Evolutionary conservation across 2,329 filamentous ascomycete genomes (phyloP).

Genomic region (Tolypocladium paradoxum): DNA sequence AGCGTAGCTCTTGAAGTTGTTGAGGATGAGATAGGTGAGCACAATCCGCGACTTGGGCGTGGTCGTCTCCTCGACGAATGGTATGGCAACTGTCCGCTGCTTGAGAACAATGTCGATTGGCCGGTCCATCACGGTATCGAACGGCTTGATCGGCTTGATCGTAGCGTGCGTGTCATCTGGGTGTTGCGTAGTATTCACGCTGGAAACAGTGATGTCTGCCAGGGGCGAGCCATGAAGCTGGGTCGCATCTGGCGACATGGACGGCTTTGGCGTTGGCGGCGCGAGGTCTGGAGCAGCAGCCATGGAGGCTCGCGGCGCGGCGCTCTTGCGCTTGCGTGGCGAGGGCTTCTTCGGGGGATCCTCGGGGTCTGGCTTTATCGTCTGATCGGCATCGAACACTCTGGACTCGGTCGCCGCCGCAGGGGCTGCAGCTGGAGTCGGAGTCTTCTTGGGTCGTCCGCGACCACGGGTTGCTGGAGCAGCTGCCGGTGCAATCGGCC

Average conservation of each 20-base stretch:
- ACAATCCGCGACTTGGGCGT: slow-evolving; percentile 80
- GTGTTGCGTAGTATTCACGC: slow-evolving; percentile 38
- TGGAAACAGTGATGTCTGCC: slow-evolving; percentile 60
- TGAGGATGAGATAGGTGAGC: slow-evolving; percentile 83
- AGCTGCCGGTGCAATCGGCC: slow-evolving; percentile 27
- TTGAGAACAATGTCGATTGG: slow-evolving; percentile 93
- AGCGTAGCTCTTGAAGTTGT: slow-evolving; percentile 98
- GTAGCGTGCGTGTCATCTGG: slow-evolving; percentile 24
- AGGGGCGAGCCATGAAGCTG: slow-evolving; percentile 47
- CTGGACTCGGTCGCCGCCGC: slow-evolving; percentile 19
- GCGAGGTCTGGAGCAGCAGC: slow-evolving; percentile 27
- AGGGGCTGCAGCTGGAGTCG: slow-evolving; percentile 2
- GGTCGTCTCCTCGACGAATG: slow-evolving; percentile 60
- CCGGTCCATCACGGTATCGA: slow-evolving; percentile 70
- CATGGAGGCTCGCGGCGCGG: slow-evolving; percentile 29
- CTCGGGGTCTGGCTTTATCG: slow-evolving; percentile 21
- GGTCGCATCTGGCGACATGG: slow-evolving; percentile 45
- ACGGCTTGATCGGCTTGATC: slow-evolving; percentile 62
- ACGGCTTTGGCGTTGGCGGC: slow-evolving; percentile 37
- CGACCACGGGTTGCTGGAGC: slow-evolving; percentile 32
- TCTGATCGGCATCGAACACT: slow-evolving; percentile 20
- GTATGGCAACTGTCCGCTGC: slow-evolving; percentile 59
- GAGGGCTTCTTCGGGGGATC: slow-evolving; percentile 30
- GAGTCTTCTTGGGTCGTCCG: slow-evolving; percentile 31
- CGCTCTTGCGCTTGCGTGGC: slow-evolving; percentile 59